Evolutionary conservation across 257 asterid genomes (phyloP).

Genomic region (Handroanthus guayacan): DNA sequence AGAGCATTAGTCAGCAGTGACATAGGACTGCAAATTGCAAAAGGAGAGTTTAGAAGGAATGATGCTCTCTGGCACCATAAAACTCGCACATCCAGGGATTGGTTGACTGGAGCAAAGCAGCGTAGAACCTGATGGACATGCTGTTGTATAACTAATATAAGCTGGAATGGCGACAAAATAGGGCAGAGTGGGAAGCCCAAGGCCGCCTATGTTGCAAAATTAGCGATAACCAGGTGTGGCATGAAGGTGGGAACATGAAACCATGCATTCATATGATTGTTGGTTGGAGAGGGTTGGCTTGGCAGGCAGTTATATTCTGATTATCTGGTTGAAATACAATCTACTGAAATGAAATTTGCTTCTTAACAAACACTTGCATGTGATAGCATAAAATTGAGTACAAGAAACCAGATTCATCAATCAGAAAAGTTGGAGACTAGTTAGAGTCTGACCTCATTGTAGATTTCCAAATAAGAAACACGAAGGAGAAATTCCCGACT

Average conservation of each 20-base stretch:
- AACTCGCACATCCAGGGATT: constrained; percentile 19
- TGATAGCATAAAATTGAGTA: constrained; percentile 33
- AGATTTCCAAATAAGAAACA: constrained; percentile 95
- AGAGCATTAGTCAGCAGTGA: neutral
- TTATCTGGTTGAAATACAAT: neutral
- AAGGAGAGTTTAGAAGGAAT: neutral
- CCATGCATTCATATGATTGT: constrained; percentile 21
- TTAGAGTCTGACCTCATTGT: constrained; percentile 82
- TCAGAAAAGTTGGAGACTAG: constrained; percentile 29
- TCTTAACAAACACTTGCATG: neutral
- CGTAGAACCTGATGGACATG: constrained; percentile 26
- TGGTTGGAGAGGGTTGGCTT: constrained; percentile 11
- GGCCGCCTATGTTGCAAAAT: constrained; percentile 21
- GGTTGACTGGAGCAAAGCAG: constrained; percentile 29
- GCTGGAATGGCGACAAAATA: constrained; percentile 14
- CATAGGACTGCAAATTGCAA: neutral
- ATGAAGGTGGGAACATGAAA: constrained; percentile 28
- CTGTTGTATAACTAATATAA: constrained; percentile 19
- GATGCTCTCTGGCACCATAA: constrained; percentile 20
- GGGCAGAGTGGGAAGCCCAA: constrained; percentile 28
- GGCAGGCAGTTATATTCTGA: neutral
- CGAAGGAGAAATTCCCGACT: constrained; percentile 96
- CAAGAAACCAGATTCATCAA: constrained; percentile 31
- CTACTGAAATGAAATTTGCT: constrained; percentile 4
- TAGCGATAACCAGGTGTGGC: constrained; percentile 27